These are phyloP conservation scores for Exsudoporus frostii DNA, from an alignment of 768 basidiomycete species.

Conservation along the genomic window DNA sequence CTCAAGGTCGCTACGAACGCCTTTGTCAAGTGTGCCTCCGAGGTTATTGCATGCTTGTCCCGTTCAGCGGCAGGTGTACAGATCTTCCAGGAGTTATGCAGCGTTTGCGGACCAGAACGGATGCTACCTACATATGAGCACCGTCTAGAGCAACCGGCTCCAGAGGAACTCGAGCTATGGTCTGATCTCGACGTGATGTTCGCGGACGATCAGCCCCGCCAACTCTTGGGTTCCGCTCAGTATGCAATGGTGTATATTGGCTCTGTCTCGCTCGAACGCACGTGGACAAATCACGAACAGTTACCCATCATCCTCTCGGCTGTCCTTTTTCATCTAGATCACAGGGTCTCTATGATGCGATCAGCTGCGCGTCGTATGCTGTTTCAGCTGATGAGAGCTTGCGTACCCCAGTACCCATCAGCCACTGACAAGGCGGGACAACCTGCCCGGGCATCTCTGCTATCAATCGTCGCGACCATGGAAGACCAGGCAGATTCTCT, in stretches of 20 bases:
- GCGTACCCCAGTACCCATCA: constrained; percentile 75
- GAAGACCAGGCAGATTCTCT: constrained; percentile 54
- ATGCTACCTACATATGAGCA: constrained; percentile 80
- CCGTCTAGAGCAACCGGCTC: constrained; percentile 56
- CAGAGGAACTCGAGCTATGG: constrained; percentile 73
- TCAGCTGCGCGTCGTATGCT: constrained; percentile 73
- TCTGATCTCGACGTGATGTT: constrained; percentile 77
- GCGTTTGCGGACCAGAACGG: constrained; percentile 76
- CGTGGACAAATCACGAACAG: constrained; percentile 69
- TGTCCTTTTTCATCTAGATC: constrained; percentile 79
- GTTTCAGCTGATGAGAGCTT: constrained; percentile 80
- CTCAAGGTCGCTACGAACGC: constrained; percentile 76
- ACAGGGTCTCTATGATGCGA: constrained; percentile 67
- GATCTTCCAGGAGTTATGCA: constrained; percentile 81
- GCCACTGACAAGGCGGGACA: constrained; percentile 55
- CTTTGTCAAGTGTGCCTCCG: constrained; percentile 76
- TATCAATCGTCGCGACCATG: constrained; percentile 49
- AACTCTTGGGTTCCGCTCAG: constrained; percentile 77
- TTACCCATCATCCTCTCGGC: constrained; percentile 76
- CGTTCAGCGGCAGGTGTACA: constrained; percentile 68
- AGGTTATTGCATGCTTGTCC: constrained; percentile 80
- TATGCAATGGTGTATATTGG: constrained; percentile 84
- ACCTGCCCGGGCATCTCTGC: constrained; percentile 47
- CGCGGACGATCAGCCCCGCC: constrained; percentile 59
- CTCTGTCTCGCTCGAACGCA: constrained; percentile 70